Evolutionary conservation across 2,329 filamentous ascomycete species (phyloP), one percentile per base, ranked within the genome.

Genomic region (Purpureocillium takamizusanense): DNA sequence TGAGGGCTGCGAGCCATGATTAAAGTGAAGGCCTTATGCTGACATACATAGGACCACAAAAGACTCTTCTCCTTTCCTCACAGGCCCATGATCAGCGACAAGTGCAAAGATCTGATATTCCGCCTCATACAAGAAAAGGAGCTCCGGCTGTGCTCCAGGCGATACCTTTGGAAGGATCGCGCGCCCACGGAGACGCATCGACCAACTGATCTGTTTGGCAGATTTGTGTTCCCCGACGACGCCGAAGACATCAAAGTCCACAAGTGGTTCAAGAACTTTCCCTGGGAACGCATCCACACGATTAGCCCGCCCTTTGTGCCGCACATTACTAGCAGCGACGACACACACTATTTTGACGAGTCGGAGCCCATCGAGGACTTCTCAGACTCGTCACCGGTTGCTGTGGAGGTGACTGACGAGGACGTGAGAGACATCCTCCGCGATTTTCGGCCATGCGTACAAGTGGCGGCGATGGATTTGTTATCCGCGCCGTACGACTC

Each of bases 281-380:
- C 77, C 1, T 97, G 87, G 92, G 76, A 83, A 12, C 74, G 74
- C 1, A 61, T 95, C 13, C 83, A 92, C 51, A 62, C 73, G 27
- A 72, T 77, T 39, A 66, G 67, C 8, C 89, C 90, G 1, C 89
- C 89, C 0, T 90, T 94, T 51, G 67, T 94, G 1, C 90, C 90
- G 0, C 72, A 78, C 9, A 79, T 95, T 17, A 68, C 69, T 30
- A 66, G 69, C 23, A 66, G 71, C 46, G 81, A 84, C 37, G 84
- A 89, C 54, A 92, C 88, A 1, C 86, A 83, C 51, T 97, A 95
- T 56, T 97, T 97, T 53, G 86, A 95, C 42, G 82, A 88, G 36
- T 85, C 87, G 46, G 78, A 85, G 31, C 70, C 81, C 21, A 77
- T 90, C 37, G 78, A 74, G 27, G 79, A 83, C 50, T 68, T 71